phyloP scores from a whole-genome alignment of 352 stramenopile species.

The Phytophthora vignae region DNA sequence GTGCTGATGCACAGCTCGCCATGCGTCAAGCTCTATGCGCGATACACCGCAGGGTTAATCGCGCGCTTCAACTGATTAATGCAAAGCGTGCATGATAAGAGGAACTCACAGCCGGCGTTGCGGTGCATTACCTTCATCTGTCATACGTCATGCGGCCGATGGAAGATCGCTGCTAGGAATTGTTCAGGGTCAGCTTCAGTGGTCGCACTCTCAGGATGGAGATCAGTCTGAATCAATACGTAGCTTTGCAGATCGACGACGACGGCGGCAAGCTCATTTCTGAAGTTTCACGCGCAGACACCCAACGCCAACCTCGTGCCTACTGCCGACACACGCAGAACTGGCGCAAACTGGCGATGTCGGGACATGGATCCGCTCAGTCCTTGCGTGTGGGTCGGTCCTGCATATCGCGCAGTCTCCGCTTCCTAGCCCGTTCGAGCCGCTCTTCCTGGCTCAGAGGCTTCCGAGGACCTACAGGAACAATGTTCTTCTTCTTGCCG shows the following conservation, averaged over 20 bases:
- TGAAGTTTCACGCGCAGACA: neutral
- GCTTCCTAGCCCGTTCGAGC: slow-evolving; percentile 68
- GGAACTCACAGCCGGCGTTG: neutral
- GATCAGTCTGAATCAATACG: neutral
- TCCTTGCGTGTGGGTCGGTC: slow-evolving; percentile 70
- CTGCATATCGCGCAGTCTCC: slow-evolving; percentile 72
- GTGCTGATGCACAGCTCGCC: neutral
- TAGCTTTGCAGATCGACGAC: neutral
- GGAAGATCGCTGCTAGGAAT: neutral
- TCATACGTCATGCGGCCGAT: neutral
- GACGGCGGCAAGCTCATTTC: slow-evolving; percentile 5
- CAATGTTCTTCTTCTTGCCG: slow-evolving; percentile 59
- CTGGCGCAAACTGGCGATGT: slow-evolving; percentile 1
- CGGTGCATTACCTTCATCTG: neutral
- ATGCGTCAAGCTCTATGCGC: neutral
- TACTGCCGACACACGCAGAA: neutral
- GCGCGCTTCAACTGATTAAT: neutral
- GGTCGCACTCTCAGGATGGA: neutral
- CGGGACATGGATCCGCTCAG: slow-evolving; percentile 24
- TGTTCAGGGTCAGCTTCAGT: slow-evolving; percentile 10
- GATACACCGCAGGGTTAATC: neutral
- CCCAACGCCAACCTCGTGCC: neutral
- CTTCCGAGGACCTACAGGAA: slow-evolving; percentile 63
- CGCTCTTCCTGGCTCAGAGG: slow-evolving; percentile 74
- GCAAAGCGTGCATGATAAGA: slow-evolving; percentile 6